phyloP scores from a whole-genome alignment of 257 asterid genomes.

The Jaltomata sinuosa region DNA sequence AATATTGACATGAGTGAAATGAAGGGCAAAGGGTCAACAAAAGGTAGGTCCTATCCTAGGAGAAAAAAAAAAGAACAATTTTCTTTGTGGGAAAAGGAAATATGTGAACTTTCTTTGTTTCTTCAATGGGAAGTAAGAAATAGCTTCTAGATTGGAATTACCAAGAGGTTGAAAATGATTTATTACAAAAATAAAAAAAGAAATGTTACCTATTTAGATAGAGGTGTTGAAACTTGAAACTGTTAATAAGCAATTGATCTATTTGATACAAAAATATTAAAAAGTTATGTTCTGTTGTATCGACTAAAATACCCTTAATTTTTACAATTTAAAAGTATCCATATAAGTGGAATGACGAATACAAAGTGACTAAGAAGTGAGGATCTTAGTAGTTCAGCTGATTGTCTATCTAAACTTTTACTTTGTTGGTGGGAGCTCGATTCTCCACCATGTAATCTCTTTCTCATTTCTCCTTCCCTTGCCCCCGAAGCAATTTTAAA shows the following conservation, averaged over 20 bases:
- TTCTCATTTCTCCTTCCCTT: too few species aligned
- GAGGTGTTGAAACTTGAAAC: not conserved
- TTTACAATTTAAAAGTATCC: not conserved
- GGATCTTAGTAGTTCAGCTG: too few species aligned
- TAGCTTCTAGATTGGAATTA: not conserved
- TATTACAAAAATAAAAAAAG: not conserved
- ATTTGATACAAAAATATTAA: not conserved
- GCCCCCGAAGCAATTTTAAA: too few species aligned
- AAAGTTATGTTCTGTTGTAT: not conserved
- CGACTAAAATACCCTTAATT: not conserved
- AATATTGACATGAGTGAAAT: not conserved
- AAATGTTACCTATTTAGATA: not conserved
- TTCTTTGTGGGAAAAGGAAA: not conserved
- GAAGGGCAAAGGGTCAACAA: not conserved
- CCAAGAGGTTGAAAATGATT: not conserved
- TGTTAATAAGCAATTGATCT: not conserved
- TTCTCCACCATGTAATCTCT: too few species aligned
- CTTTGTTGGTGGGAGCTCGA: too few species aligned
- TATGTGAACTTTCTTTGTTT: not conserved
- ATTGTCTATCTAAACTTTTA: too few species aligned
- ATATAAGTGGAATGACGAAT: not conserved
- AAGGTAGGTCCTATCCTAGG: not conserved
- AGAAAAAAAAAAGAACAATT: not conserved
- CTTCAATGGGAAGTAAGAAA: not conserved
- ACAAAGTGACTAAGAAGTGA: too few species aligned